These are phyloP conservation scores for Candida sp. DNA, from an alignment of 1,139 yeast genomes.

Conservation along the genomic window DNA sequence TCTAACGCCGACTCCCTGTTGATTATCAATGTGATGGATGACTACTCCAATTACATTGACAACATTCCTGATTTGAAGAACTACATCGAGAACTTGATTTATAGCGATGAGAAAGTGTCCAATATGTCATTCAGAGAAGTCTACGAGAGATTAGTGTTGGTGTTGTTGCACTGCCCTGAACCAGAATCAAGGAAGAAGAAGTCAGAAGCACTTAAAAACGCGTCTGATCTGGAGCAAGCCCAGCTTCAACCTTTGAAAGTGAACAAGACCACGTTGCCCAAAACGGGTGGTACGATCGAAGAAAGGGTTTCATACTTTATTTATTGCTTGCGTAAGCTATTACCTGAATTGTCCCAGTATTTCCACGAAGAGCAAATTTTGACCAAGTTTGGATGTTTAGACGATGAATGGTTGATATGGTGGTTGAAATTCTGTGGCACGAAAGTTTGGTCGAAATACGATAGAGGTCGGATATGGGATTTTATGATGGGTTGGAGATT, in stretches of 20 bases:
- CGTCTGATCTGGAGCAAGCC: neutral
- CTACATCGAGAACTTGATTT: slow-evolving; percentile 28
- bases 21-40: slow-evolving; percentile 45
- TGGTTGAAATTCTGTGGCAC: slow-evolving; percentile 96
- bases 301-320: slow-evolving; percentile 78
- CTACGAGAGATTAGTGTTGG: slow-evolving; percentile 77
- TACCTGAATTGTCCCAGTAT: slow-evolving; percentile 80
- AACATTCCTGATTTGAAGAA: slow-evolving; percentile 32
- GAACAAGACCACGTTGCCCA: slow-evolving; percentile 46
- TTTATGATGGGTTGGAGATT: slow-evolving; percentile 79
- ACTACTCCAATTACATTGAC: slow-evolving; percentile 51
- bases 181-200: slow-evolving; percentile 10
- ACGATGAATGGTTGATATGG: slow-evolving; percentile 94
- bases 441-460: slow-evolving; percentile 80
- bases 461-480: slow-evolving; percentile 93
- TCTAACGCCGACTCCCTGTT: slow-evolving; percentile 27
- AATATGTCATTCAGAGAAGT: slow-evolving; percentile 65
- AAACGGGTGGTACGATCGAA: slow-evolving; percentile 69
- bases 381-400: slow-evolving; percentile 61
- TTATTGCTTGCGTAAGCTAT: slow-evolving; percentile 59
- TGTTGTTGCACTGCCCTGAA: slow-evolving; percentile 67
- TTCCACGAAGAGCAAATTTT: slow-evolving; percentile 84
- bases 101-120: slow-evolving; percentile 26
- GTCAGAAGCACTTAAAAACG: slow-evolving; percentile 8
- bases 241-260: slow-evolving; percentile 18